Conservation (phyloP, 441 rosid species). For the Cnidoscolus chayamansa region DNA sequence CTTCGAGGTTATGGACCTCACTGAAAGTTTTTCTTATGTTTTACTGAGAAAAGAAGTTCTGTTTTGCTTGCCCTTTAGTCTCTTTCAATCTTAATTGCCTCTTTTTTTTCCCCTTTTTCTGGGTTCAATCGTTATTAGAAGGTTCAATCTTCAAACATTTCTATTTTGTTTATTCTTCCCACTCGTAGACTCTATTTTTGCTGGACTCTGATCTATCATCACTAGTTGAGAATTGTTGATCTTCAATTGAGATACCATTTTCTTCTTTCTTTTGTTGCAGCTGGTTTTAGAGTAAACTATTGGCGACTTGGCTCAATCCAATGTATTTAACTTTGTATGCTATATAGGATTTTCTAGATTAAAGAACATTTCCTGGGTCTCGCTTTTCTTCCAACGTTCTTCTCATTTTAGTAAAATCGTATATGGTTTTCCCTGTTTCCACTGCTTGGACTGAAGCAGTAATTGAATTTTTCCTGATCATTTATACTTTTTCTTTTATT, state of each 20-base stretch:
- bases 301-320: background rate
- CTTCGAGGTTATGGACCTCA: constrained; percentile 13
- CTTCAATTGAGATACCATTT: constrained; percentile 18
- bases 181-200: constrained; percentile 17
- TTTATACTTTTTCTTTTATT: background rate
- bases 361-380: too few relatives aligned
- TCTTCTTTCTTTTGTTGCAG: constrained; percentile 1
- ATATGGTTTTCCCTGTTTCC: constrained; percentile 4
- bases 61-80: constrained; percentile 5
- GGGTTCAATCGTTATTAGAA: constrained; percentile 12
- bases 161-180: background rate
- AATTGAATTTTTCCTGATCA: background rate
- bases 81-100: constrained; percentile 23
- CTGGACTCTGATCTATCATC: constrained; percentile 31
- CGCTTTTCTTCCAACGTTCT: too few relatives aligned
- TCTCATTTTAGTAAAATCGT: background rate
- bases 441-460: background rate
- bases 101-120: background rate
- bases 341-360: too few relatives aligned
- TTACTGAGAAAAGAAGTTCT: constrained; percentile 6
- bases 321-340: background rate
- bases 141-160: background rate
- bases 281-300: constrained; percentile 4
- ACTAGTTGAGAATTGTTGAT: constrained; percentile 17
- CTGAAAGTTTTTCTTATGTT: constrained; percentile 14